Base-by-base conservation (phyloP, 164 flowering plant species). In the Vitis riparia region DNA sequence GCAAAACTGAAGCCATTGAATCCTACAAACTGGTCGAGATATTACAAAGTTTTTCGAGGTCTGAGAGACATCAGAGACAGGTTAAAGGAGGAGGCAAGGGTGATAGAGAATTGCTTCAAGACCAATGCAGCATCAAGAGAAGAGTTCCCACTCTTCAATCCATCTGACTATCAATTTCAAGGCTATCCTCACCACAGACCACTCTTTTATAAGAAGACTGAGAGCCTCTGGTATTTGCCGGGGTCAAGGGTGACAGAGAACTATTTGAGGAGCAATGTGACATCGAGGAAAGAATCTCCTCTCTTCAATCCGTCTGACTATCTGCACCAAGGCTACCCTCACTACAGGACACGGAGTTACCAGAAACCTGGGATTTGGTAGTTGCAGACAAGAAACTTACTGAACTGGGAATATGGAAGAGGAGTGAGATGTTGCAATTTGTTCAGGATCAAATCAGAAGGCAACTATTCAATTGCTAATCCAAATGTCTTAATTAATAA, bases 51-150 rank as follows among this genome's bases (percentile, higher is more conserved):
- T 15, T 55, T 68, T 55, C 71, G 63, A 60, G 68, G 80, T 14
- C 30, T 78, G 63, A 82, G 65, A 60, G 87, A 84, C 60, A 77
- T 86, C 0, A 75, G 77, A 75, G 80, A 84, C 11, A 86, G 82
- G 68, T 75, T 90, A n/a, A 80, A 67, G 74, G 86, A 82, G 70
- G 94, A 92, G 76, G 78, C 75, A 1, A 82, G 44, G 63, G 87
- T 89, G 66, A 86, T 88, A 51, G 86, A 86, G 63, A 85, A 72
- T 2, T 78, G 81, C 11, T 88, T 91, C 73, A 79, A 63, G 55
- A 70, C 76, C 2, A 77, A 81, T 71, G 55, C 67, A 29, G 57
- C 76, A 51, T 68, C 80, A 30, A 72, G 69, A 32, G 75, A 70
- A 56, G 95, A 90, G 48, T 71, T 50, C 27, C 88, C 91, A 6